Evolutionary conservation across 2,329 filamentous ascomycete genomes (phyloP).

Genomic region (Xylariaceae sp.): DNA sequence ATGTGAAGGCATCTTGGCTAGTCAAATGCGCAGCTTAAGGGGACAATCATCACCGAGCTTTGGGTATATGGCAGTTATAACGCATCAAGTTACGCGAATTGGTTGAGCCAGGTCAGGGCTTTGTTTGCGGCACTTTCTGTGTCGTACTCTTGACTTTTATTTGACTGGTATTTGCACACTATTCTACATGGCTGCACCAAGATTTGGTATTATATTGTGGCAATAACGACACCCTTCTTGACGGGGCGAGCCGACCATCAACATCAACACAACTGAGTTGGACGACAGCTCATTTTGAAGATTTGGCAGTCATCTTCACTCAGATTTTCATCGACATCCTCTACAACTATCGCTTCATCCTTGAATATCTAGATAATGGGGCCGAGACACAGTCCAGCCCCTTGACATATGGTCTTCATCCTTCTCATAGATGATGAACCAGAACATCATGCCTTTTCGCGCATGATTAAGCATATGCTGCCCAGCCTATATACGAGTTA

Average conservation of each 20-base stretch:
- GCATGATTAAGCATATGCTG: slow-evolving; percentile 36
- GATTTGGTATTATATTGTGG: not conserved
- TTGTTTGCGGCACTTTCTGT: not conserved
- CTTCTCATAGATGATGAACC: not conserved
- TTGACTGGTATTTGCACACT: not conserved
- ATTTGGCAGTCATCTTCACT: not conserved
- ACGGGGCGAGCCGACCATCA: not conserved
- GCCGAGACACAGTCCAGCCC: not conserved
- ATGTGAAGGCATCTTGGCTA: not conserved
- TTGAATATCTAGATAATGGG: not conserved
- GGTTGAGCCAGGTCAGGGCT: too few species aligned
- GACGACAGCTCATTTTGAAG: not conserved
- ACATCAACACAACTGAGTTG: not conserved
- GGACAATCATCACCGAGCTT: not conserved
- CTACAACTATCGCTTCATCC: not conserved
- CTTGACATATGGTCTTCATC: not conserved
- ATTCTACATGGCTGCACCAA: not conserved
- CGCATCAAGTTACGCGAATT: too few species aligned
- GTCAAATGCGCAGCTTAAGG: not conserved
- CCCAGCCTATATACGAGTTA: slow-evolving; percentile 34
- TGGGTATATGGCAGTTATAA: not conserved
- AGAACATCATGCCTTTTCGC: not conserved
- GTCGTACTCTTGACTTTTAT: not conserved
- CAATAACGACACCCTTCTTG: not conserved
- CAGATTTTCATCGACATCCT: not conserved